Evolutionary conservation across 2,329 filamentous ascomycete genomes (phyloP).

Genomic region (Cladorrhinum sp.): DNA sequence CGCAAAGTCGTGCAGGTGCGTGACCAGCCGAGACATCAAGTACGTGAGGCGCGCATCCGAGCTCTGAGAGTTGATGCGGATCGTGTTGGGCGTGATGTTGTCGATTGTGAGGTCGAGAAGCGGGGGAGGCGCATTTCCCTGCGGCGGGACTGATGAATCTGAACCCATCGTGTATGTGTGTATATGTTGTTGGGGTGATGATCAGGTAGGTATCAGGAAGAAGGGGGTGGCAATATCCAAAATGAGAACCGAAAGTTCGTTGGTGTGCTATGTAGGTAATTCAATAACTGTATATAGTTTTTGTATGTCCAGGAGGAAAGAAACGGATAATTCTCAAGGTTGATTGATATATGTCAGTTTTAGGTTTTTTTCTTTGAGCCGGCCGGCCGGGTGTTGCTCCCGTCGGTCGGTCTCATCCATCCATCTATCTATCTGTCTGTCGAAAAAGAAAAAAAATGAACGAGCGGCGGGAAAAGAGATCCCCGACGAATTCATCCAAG

Average conservation of each 20-base stretch:
- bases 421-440: no score
- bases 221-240: no score
- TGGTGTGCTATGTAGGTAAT: no score
- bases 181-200: background rate
- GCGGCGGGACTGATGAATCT: background rate
- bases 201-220: no score
- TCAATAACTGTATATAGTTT: no score
- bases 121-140: slow-evolving; percentile 14
- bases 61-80: slow-evolving; percentile 70
- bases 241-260: no score
- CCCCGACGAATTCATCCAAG: background rate
- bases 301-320: no score
- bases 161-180: background rate
- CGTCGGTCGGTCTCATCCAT: no score
- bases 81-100: slow-evolving; percentile 75
- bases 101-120: slow-evolving; percentile 66
- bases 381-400: no score
- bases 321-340: no score
- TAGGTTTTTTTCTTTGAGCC: no score
- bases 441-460: background rate
- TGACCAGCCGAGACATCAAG: slow-evolving; percentile 68
- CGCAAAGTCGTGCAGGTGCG: slow-evolving; percentile 78
- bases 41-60: slow-evolving; percentile 65
- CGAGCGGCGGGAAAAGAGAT: background rate
- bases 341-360: no score